Percentiles rank a stretch among this genome's conserved stretches.
phyloP scores from a whole-genome alignment of 2,329 filamentous ascomycete species.

The Paracoccidioides lutzii region DNA sequence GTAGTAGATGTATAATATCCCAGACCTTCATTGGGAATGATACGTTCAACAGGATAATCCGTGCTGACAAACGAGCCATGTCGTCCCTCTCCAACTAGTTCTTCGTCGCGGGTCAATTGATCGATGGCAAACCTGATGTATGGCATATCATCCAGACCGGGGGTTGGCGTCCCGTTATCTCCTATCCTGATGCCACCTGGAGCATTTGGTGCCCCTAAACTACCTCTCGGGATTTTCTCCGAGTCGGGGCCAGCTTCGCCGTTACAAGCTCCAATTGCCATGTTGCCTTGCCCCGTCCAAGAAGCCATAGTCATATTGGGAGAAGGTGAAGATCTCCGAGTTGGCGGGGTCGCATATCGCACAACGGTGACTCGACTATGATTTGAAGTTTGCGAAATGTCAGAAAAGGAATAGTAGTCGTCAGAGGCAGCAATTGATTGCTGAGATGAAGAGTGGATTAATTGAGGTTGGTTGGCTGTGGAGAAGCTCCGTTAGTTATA shows the following conservation, averaged over 20 bases:
- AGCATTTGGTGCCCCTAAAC: slow-evolving; percentile 11
- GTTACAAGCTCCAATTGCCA: slow-evolving; percentile 5
- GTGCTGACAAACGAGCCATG: slow-evolving; percentile 33
- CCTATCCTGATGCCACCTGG: slow-evolving; percentile 19
- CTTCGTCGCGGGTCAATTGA: slow-evolving; percentile 64
- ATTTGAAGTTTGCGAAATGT: slow-evolving; percentile 22
- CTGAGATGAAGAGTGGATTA: slow-evolving; percentile 30
- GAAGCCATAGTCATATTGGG: slow-evolving; percentile 21
- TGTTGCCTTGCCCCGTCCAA: slow-evolving; percentile 16
- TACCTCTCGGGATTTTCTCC: background rate
- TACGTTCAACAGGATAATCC: slow-evolving; percentile 39
- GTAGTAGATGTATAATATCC: slow-evolving; percentile 28
- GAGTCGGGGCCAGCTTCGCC: slow-evolving; percentile 1
- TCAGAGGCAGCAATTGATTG: slow-evolving; percentile 38
- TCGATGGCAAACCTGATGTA: slow-evolving; percentile 86
- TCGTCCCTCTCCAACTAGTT: slow-evolving; percentile 43
- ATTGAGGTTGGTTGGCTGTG: slow-evolving; percentile 33
- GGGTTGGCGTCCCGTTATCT: slow-evolving; percentile 44
- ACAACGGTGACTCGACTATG: slow-evolving; percentile 27
- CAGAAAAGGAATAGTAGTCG: slow-evolving; percentile 38
- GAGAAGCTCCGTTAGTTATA: background rate
- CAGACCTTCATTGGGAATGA: slow-evolving; percentile 36
- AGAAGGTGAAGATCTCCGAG: slow-evolving; percentile 18
- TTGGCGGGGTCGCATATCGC: slow-evolving; percentile 35
- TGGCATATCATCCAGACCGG: slow-evolving; percentile 69